Evolutionary conservation across 1,139 yeast species (phyloP).

Genomic region (Blastobotrys indianensis): DNA sequence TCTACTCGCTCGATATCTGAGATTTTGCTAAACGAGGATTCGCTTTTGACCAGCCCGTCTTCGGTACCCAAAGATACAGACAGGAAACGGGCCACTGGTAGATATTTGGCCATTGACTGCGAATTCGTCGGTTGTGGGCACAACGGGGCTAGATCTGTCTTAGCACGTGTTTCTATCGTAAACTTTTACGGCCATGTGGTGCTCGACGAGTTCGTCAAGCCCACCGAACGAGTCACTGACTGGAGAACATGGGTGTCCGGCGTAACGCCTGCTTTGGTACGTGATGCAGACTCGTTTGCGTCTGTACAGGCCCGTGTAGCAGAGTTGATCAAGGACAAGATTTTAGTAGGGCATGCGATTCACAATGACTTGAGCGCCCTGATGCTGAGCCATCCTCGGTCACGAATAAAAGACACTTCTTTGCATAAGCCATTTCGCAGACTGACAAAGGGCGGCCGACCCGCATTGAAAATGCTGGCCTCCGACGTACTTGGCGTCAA

Average conservation of each 20-base stretch:
- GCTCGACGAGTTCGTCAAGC: slow-evolving; percentile 69
- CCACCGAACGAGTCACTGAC: slow-evolving; percentile 70
- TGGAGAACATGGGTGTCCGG: slow-evolving; percentile 98
- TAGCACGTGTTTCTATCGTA: slow-evolving; percentile 84
- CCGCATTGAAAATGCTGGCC: slow-evolving; percentile 63
- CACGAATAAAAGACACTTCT: slow-evolving; percentile 69
- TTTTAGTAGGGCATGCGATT: slow-evolving; percentile 81
- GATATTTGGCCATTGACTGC: slow-evolving; percentile 79
- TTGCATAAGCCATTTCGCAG: slow-evolving; percentile 52
- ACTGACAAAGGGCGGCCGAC: slow-evolving; percentile 60
- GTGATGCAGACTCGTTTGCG: slow-evolving; percentile 55
- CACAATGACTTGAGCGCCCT: slow-evolving; percentile 70
- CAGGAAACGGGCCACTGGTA: slow-evolving; percentile 41
- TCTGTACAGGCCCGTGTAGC: slow-evolving; percentile 59
- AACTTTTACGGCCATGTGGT: slow-evolving; percentile 71
- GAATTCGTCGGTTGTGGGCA: slow-evolving; percentile 91
- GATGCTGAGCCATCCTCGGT: slow-evolving; percentile 59
- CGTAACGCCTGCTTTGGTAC: slow-evolving; percentile 62
- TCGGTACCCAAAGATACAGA: neutral
- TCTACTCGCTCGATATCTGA: neutral
- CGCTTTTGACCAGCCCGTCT: neutral
- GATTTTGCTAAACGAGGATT: neutral
- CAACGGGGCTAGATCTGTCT: slow-evolving; percentile 59
- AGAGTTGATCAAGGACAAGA: slow-evolving; percentile 37
- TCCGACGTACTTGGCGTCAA: slow-evolving; percentile 50